Evolutionary conservation across 169 alveolate genomes (phyloP).

Genomic region (Plasmodium knowlesi): DNA sequence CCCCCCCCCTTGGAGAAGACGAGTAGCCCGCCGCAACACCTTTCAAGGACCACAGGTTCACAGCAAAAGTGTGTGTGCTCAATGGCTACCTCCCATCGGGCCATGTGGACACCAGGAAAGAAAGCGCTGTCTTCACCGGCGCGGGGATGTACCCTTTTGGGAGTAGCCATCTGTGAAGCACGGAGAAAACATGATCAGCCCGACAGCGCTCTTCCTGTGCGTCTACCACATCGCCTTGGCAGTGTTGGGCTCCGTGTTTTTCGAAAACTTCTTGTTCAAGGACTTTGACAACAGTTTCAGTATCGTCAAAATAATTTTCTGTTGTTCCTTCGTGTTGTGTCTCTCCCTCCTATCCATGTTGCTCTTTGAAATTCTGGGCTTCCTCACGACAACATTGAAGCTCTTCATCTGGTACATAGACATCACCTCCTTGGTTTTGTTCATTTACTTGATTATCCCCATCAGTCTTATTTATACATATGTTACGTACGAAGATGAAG

Average conservation of each 20-base stretch:
- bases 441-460: conserved; percentile 51
- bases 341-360: conserved; percentile 45
- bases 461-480: conserved; percentile 49
- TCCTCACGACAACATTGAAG: conserved; percentile 33
- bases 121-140: not conserved
- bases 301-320: conserved; percentile 52
- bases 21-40: not conserved
- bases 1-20: not conserved
- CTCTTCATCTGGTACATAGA: conserved; percentile 63
- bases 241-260: conserved; percentile 33
- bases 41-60: not conserved
- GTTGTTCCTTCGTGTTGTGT: conserved; percentile 49
- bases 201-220: conserved; percentile 4
- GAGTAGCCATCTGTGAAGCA: not conserved
- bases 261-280: conserved; percentile 40
- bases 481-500: conserved; percentile 59
- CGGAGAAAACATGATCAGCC: conserved; percentile 26
- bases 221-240: conserved; percentile 15
- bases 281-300: conserved; percentile 60
- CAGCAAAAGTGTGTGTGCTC: not conserved
- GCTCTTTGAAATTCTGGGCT: conserved; percentile 32
- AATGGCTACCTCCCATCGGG: not conserved
- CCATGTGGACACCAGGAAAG: not conserved
- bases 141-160: not conserved
- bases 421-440: conserved; percentile 39